These are phyloP conservation scores for Boletus reticulatus DNA, from an alignment of 768 basidiomycete species.

Conservation along the genomic window DNA sequence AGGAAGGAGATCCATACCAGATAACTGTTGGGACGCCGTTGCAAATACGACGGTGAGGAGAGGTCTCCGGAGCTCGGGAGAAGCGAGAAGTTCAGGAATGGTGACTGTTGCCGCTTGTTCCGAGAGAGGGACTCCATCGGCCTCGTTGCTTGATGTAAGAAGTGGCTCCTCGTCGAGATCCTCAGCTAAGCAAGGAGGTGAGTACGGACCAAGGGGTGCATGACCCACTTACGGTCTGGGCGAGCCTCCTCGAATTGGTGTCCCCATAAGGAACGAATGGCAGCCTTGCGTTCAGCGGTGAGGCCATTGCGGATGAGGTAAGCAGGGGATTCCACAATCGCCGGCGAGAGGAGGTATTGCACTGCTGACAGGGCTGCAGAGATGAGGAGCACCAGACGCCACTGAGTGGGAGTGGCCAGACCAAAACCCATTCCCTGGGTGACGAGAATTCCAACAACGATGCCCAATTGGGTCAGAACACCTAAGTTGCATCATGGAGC, in stretches of 20 bases:
- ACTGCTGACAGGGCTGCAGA: slow-evolving; percentile 54
- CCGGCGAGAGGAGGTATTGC: slow-evolving; percentile 54
- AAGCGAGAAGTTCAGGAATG: slow-evolving; percentile 49
- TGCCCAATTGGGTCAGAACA: slow-evolving; percentile 76
- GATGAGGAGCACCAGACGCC: slow-evolving; percentile 69
- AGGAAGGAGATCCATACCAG: slow-evolving; percentile 44
- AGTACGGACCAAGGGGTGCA: slow-evolving; percentile 1
- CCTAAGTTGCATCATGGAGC: slow-evolving; percentile 38
- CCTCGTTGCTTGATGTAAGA: slow-evolving; percentile 17
- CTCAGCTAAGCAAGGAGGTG: slow-evolving; percentile 18
- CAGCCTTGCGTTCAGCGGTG: slow-evolving; percentile 45
- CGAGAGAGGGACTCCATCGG: slow-evolving; percentile 6
- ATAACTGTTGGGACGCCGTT: slow-evolving; percentile 79
- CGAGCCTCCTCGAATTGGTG: slow-evolving; percentile 28
- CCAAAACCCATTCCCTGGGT: slow-evolving; percentile 76
- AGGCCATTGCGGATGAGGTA: slow-evolving; percentile 57
- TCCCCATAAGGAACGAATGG: slow-evolving; percentile 56
- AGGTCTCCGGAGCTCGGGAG: slow-evolving; percentile 57
- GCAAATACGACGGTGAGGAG: slow-evolving; percentile 64
- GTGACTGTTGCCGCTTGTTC: slow-evolving; percentile 39
- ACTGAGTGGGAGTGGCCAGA: slow-evolving; percentile 63
- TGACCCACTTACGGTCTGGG: slow-evolving; percentile 21
- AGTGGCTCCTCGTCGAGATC: slow-evolving; percentile 28
- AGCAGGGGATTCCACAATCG: slow-evolving; percentile 69
- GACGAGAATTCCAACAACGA: slow-evolving; percentile 85